These are phyloP conservation scores for Epichloe typhina DNA, from an alignment of 2,329 filamentous ascomycete species.

Conservation along the genomic window DNA sequence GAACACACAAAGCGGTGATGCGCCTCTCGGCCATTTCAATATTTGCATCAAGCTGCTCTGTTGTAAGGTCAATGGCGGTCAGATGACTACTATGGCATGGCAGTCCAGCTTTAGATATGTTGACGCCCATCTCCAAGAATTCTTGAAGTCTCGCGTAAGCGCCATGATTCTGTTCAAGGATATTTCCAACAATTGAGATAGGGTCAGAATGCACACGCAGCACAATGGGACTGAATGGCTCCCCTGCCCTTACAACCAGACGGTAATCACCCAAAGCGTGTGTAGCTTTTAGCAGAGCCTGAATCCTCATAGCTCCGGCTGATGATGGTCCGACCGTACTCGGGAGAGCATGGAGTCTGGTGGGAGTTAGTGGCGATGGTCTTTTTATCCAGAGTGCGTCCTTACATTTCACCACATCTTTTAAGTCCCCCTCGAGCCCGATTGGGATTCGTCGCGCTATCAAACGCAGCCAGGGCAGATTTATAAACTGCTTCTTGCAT, in stretches of 20 bases:
- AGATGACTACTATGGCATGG: conserved; percentile 7
- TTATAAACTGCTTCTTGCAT: conserved; percentile 49
- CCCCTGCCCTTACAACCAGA: conserved; percentile 64
- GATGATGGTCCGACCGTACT: conserved; percentile 39
- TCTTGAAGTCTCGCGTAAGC: conserved; percentile 66
- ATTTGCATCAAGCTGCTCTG: conserved; percentile 10
- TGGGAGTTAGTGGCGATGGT: background rate
- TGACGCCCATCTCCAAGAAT: conserved; percentile 53
- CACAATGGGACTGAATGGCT: conserved; percentile 66
- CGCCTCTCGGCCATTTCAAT: conserved; percentile 43
- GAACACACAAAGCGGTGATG: conserved; percentile 68
- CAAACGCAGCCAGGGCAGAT: conserved; percentile 57
- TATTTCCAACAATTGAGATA: conserved; percentile 55
- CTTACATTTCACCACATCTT: conserved; percentile 63
- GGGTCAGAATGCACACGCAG: conserved; percentile 68
- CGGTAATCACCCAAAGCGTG: conserved; percentile 66
- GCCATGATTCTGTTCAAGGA: conserved; percentile 61
- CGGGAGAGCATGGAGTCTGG: conserved; percentile 51
- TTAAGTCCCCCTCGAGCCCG: conserved; percentile 66
- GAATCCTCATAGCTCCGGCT: conserved; percentile 39
- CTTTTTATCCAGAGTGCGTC: background rate
- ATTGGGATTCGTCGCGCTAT: conserved; percentile 73
- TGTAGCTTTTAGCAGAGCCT: conserved; percentile 57
- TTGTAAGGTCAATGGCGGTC: background rate
- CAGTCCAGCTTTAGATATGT: conserved; percentile 50